Base-by-base conservation (phyloP, 2,329 filamentous ascomycete genomes). In the Ophiostoma ulmi region DNA sequence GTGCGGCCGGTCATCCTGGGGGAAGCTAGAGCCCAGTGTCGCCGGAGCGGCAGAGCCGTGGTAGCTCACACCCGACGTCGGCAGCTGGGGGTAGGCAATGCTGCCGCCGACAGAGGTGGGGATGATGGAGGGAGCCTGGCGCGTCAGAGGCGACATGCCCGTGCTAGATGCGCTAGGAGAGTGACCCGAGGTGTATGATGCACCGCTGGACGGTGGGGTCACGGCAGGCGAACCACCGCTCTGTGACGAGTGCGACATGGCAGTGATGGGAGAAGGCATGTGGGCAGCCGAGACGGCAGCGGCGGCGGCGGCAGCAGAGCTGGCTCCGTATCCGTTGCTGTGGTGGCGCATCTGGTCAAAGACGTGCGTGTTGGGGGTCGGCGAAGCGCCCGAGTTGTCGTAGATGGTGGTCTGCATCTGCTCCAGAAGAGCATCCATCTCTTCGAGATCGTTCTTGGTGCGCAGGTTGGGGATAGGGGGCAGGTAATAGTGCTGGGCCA, bases 341-440 rank as follows among this genome's bases (percentile, higher is more conserved):
- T 86, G 82, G 76, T 85, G 82, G 74, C 88, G 86, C 80, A 86
- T 41, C 65, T 41, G 83, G 74, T 84, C 85, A 70, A 86, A 82
- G 48, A 77, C 78, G 76, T 93, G 90, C 73, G 93, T 88, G 75
- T 91, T 91, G 72, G 96, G 87, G 71, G 92, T 91, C 2, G 92
- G 92, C 41, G 93, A 90, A 68, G 93, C 90, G 76, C 89, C 92
- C 70, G 93, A 90, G 79, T 90, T 97, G 81, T 98, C 95, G 78
- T 98, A 98, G 67, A 98, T 93, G 65, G 94, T 97, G 74, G 91
- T 90, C 81, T 97, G 94, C 85, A 98, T 94, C 81, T 97, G 93
- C 81, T 97, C 93, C 70, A 99, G 87, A 79, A 98, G 92, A 77
- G 93, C 91, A 79, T 98, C 95, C 77, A 98, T 94, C 79, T 97